phyloP scores from a whole-genome alignment of 352 stramenopile genomes.

The Paralagenidium karlingii region DNA sequence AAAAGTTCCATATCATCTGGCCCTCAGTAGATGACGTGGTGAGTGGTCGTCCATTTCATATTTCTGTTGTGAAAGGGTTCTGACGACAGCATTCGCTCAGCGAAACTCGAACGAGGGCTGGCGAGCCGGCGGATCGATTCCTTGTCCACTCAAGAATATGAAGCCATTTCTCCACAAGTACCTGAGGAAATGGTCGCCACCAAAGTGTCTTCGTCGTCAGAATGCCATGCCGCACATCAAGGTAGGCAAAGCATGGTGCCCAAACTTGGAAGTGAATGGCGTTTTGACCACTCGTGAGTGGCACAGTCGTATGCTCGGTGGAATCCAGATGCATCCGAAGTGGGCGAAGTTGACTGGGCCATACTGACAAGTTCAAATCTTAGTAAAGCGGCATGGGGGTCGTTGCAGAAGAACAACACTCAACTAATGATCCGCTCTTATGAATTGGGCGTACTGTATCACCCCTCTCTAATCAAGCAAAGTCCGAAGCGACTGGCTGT shows the following conservation, averaged over 20 bases:
- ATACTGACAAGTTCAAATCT: conserved; percentile 74
- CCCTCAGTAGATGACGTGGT: conserved; percentile 69
- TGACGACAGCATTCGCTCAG: conserved; percentile 9
- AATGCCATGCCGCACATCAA: conserved; percentile 82
- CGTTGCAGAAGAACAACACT: conserved; percentile 52
- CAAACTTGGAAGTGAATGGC: no score
- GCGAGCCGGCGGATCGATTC: conserved; percentile 50
- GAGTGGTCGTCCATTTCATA: conserved; percentile 1
- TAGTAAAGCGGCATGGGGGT: conserved; percentile 72
- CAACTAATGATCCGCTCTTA: conserved; percentile 80
- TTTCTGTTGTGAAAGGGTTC: neutral
- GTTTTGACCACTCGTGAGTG: neutral
- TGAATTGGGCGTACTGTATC: conserved; percentile 66
- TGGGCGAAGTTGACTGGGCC: conserved; percentile 41
- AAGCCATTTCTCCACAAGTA: conserved; percentile 81
- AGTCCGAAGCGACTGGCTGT: conserved; percentile 11
- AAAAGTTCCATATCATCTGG: conserved; percentile 69
- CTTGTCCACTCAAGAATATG: conserved; percentile 76
- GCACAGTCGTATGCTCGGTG: conserved; percentile 59
- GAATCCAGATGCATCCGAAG: conserved; percentile 11
- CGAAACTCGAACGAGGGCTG: conserved; percentile 72
- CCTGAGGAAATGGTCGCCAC: conserved; percentile 62
- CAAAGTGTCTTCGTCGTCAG: conserved; percentile 31
- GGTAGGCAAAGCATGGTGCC: no score
- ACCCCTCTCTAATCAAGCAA: conserved; percentile 17